Evolutionary conservation across 1,139 yeast species (phyloP), one percentile per base, ranked within the genome.

Genomic region (Zygosaccharomyces sapae): DNA sequence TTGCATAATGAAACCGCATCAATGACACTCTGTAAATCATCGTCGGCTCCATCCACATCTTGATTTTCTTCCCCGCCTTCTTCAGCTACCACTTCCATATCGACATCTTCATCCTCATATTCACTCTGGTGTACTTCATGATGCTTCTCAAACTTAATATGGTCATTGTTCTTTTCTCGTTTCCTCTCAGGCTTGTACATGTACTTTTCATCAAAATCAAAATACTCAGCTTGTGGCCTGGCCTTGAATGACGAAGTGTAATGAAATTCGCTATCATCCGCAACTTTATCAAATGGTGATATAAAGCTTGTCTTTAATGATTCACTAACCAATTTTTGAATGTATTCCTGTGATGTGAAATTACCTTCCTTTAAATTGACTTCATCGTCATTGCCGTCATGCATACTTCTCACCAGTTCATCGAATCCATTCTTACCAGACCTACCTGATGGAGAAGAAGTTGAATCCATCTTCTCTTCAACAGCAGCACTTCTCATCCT

Each of bases 211-310:
- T 50, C 53, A 33, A 59, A 59, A 43, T 59, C 63, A 42, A 59
- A 59, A 33, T 50, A 49, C 40, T 59, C 62, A 5, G 58, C 59
- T 39, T 56, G 58, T n/a, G 56, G 53, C 16, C 63, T 51, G 9
- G 54, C 53, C 29, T 53, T 50, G 25, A 57, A 50, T 5, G 56
- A 45, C 7, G 61, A 54, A 5, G 62, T 59, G 38, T 59, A 59
- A 31, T 53, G 49, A 31, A 52, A 53, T 7, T 43, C 42, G 5
- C 45, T 43, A 34, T 46, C 43, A 39, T 48, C 47, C 3, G 52
- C 46, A 25, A 52, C 52, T 33, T 44, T 46, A 33, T 45, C 54
- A 10, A 33, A 33, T 16, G 52, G 49, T 9, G 50, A 42, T 9
- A 33, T 34, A 20, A 43, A 36, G n/a, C 16, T 29, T 6, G 33